Evolutionary conservation across 768 basidiomycete species (phyloP), one percentile per base, ranked within the genome.

Genomic region (Kwoniella dejecticola): DNA sequence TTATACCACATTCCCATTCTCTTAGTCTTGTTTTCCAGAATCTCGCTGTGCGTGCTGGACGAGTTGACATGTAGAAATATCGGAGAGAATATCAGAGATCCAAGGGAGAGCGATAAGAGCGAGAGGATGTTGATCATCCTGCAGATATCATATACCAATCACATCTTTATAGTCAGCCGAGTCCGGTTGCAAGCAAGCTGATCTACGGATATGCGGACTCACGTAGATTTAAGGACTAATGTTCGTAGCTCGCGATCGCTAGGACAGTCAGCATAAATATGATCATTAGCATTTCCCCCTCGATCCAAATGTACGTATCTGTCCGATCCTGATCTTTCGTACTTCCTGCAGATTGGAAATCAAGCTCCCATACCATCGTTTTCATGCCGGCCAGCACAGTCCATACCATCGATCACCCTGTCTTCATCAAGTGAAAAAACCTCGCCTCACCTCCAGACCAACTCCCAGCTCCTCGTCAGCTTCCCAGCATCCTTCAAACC

Each of bases 91-190:
- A 79, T 57, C 33, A 70, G 57, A 13, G 73, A 69, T 27, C 69
- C 67, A 53, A 77, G 67, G 0, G 73, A 75, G 17, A 79, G 70
- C 4, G 70, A 62, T 23, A 78, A 29, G 19, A 79, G 71, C 36
- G 74, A 71, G 29, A 78, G 64, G 45, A 77, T 64, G 66, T 79
- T 79, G 68, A 79, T 72, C 15, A 79, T 49, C 11, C 77, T 77
- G 57, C 13, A 27, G 15, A 36, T 15, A 36, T 7, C 7, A 36
- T 36, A 36, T 47, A 12, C 24, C 44, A 42, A 36, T 4, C 21
- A n/a, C n/a, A n/a, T n/a, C n/a, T n/a, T n/a, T n/a, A n/a, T n/a
- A n/a, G n/a, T n/a, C n/a, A n/a, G n/a, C n/a, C n/a, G n/a, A n/a
- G n/a, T n/a, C n/a, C n/a, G n/a, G n/a, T 44, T 21, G 5, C n/a